Evolutionary conservation across 1,284 basidiomycete genomes (phyloP), one percentile per base, ranked within the genome.

Genomic region (Cryptococcus sp.): DNA sequence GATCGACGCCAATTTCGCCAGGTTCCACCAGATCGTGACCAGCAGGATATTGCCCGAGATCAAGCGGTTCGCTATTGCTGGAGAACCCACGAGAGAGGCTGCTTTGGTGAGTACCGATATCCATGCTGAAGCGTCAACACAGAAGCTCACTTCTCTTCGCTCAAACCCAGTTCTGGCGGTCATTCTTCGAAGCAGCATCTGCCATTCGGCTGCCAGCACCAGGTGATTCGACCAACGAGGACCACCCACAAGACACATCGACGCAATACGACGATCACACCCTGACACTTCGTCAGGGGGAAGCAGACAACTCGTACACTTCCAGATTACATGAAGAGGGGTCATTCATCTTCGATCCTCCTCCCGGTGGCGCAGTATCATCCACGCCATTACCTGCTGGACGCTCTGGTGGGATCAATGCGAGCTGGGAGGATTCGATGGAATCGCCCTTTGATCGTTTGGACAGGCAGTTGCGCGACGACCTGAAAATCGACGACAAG

Each of bases 1-100:
- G 72, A 89, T 95, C 69, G 93, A 97, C 72, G 90, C 91, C 58
- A 93, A 94, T 75, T 93, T 96, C 77, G 88, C 93, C 0, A 88
- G 85, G 65, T 90, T 93, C 54, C 91, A 96, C 70, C 85, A 92
- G 72, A 80, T 91, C n/a, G 83, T 96, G 71, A 88, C 91, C 5
- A 87, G 83, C 51, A 86, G 84, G 67, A 82, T 97, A 39, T 77
- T 97, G 47, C 93, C 93, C 7, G 87, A 91, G 16, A 86, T 97
- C 64, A 94, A 93, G 75, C 84, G 88, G 48, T 96, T 91, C 78
- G 87, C 91, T 0, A 85, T 91, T 17, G 89, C 86, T 20, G 91
- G 90, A 23, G 88, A 92, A 67, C 89, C 91, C 5, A 91, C 93
- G 19, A 83, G 91, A 67, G 90, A 94, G 65, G 89, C 90, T 27